These are phyloP conservation scores for Solanum clarkiae DNA, from an alignment of 257 asterid species.

Conservation along the genomic window DNA sequence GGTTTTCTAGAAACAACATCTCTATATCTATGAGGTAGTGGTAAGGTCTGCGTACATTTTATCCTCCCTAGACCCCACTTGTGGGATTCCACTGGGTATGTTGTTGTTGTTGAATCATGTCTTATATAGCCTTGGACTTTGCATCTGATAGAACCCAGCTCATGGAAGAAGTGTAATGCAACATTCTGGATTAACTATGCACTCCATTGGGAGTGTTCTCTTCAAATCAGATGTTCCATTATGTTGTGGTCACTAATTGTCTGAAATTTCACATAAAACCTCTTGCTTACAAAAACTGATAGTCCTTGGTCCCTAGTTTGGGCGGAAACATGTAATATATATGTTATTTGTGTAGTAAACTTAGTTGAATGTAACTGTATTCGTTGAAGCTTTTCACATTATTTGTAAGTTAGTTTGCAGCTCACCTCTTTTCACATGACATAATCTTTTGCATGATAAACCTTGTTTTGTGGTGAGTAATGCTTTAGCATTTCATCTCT, in stretches of 20 bases:
- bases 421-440: background rate
- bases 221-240: background rate
- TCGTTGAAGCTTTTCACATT: background rate
- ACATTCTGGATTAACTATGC: background rate
- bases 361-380: background rate
- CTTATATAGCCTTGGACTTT: background rate
- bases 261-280: background rate
- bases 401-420: background rate
- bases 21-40: too few species aligned
- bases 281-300: background rate
- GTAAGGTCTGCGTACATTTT: too few species aligned
- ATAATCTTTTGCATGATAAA: background rate
- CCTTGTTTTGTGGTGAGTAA: background rate
- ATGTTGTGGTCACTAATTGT: background rate
- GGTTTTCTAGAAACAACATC: too few species aligned
- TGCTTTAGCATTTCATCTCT: slow-evolving; percentile 14
- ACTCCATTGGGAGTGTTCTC: background rate
- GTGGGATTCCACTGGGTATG: too few species aligned
- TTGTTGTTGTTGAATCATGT: background rate
- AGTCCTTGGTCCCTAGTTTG: background rate
- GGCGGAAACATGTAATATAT: background rate
- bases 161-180: background rate
- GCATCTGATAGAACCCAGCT: background rate
- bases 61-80: too few species aligned
- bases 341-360: background rate